Conservation (phyloP, 345 rosid species). For the Punica granatum region DNA sequence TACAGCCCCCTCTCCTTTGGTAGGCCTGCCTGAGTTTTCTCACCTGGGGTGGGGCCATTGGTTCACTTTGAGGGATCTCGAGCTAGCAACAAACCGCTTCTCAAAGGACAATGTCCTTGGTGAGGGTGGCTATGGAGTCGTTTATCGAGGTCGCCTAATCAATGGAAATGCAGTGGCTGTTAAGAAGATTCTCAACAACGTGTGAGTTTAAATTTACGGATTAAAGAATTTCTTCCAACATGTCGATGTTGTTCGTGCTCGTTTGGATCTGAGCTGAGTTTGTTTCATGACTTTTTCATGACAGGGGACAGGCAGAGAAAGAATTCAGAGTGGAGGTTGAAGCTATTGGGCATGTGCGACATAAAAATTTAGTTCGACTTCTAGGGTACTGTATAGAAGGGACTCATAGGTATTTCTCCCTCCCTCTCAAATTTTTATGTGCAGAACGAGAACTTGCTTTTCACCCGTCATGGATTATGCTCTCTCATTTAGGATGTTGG, state of each 20-base stretch:
- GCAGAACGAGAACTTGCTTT: not conserved
- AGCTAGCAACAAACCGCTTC: slow-evolving; percentile 65
- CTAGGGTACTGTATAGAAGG: slow-evolving; percentile 80
- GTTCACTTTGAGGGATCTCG: slow-evolving; percentile 79
- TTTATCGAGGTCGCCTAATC: slow-evolving; percentile 56
- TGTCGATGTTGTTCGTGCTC: not conserved
- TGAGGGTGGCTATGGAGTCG: slow-evolving; percentile 82
- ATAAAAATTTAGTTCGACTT: slow-evolving; percentile 80
- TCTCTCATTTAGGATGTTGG: slow-evolving; percentile 44
- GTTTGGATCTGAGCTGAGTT: not conserved
- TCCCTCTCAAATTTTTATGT: not conserved
- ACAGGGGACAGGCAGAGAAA: slow-evolving; percentile 83
- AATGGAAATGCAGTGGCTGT: slow-evolving; percentile 74
- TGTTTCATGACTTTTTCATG: slow-evolving; percentile 4
- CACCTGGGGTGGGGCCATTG: slow-evolving; percentile 89
- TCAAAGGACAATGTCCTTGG: slow-evolving; percentile 68
- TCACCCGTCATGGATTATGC: not conserved
- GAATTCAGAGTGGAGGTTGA: slow-evolving; percentile 77
- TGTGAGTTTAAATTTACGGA: slow-evolving; percentile 33
- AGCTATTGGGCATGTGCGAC: slow-evolving; percentile 83
- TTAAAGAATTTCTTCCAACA: not conserved
- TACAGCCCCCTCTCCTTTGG: slow-evolving; percentile 64
- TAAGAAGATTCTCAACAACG: slow-evolving; percentile 62
- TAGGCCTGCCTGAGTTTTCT: slow-evolving; percentile 71
- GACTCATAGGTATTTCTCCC: slow-evolving; percentile 43